Base-by-base conservation (phyloP, 2,329 filamentous ascomycete species). In the Knufia petricola region DNA sequence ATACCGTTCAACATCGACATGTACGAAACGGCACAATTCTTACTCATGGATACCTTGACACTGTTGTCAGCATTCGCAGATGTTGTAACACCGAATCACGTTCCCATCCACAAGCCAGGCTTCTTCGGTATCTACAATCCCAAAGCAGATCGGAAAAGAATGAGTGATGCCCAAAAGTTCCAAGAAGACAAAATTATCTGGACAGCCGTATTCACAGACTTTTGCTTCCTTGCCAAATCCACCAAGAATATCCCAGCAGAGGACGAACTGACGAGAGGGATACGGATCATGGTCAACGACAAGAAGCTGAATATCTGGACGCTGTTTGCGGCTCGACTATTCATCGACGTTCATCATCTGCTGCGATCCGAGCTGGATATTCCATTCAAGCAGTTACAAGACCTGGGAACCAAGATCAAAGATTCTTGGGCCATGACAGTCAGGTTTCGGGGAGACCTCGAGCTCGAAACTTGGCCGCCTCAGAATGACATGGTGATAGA, bases 301-400 rank as follows among this genome's bases (percentile, higher is more conserved):
- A 39, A 50, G 1, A 38, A 61, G 3, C 46, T 69, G 2, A 57
- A 69, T 0, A 62, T 71, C 32, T 64, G 60, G 50, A 57, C 66
- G 7, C 57, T 65, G 1, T 73, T 72, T 48, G 67, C 66, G 7
- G 58, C 62, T 3, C 68, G 72, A 40, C 49, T 69, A 9, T 67
- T 66, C 49, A 63, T 73, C 3, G 69, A 73, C 36, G 65, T 70
- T 28, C 62, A 68, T 12, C 61, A 68, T 48, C 46, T 52, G 2
- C 52, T 69, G 1, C 51, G 64, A 12, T 50, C 50, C 2, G 32
- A 54, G 9, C 42, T 56, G 8, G 21, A 44, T 17, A 24, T 44
- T 19, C 49, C 24, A 9, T 57, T 52, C 34, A 13, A 30, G n/a
- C 49, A 58, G 12, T 48, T 59, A 10, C 31, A 24, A 40, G 48